These are phyloP conservation scores for Warburgia ugandensis DNA, from an alignment of 164 flowering plant genomes.

Conservation along the genomic window DNA sequence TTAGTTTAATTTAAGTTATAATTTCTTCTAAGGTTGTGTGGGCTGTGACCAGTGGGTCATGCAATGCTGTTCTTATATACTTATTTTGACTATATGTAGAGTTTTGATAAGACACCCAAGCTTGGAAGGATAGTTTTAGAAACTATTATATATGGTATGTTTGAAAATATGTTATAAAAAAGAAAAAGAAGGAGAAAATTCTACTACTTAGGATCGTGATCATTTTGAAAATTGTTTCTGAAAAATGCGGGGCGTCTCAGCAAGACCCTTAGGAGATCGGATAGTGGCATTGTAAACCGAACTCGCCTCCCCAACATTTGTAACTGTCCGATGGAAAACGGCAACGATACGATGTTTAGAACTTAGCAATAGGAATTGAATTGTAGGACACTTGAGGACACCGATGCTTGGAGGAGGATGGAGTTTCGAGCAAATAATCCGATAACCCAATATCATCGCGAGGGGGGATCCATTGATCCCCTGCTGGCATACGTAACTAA, in stretches of 20 bases:
- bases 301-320: conserved; percentile 34
- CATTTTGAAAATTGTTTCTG: no score
- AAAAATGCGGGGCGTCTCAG: conserved; percentile 35
- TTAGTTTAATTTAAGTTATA: no score
- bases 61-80: no score
- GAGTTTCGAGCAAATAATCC: conserved; percentile 23
- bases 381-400: conserved; percentile 74
- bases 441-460: conserved; percentile 25
- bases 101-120: no score
- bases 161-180: no score
- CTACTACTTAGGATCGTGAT: no score
- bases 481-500: conserved; percentile 51
- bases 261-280: conserved; percentile 27
- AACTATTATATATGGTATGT: no score
- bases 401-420: conserved; percentile 32
- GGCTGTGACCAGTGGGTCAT: no score
- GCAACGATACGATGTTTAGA: conserved; percentile 20
- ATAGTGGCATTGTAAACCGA: conserved; percentile 44
- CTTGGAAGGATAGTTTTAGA: no score
- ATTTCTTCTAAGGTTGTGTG: no score
- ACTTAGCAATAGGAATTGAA: conserved; percentile 30
- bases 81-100: no score
- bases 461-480: conserved; percentile 44
- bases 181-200: no score
- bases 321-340: conserved; percentile 42